phyloP scores from a whole-genome alignment of 345 rosid species.

The Cardiospermum halicacabum region DNA sequence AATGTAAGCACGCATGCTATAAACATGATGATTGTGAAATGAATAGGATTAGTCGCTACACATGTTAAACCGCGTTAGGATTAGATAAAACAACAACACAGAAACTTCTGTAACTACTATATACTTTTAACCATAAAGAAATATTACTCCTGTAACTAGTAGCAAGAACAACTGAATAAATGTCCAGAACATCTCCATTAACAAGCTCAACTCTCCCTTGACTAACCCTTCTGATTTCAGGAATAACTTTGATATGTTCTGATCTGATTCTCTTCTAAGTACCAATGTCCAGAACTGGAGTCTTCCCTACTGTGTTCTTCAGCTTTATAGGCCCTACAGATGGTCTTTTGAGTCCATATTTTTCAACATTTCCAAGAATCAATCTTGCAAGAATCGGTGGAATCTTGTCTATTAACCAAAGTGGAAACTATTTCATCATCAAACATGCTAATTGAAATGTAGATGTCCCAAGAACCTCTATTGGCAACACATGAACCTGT shows the following conservation, averaged over 20 bases:
- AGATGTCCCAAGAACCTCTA: constrained; percentile 72
- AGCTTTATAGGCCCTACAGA: constrained; percentile 55
- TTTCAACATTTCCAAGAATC: constrained; percentile 51
- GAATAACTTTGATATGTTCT: constrained; percentile 64
- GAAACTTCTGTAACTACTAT: too few relatives aligned
- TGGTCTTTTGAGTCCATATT: constrained; percentile 69
- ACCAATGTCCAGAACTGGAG: constrained; percentile 80
- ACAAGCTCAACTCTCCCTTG: constrained; percentile 56
- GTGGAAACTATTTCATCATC: constrained; percentile 63
- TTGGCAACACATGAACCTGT: constrained; percentile 90
- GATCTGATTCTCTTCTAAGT: constrained; percentile 62
- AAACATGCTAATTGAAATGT: constrained; percentile 53
- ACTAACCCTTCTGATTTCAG: constrained; percentile 57
- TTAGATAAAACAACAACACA: too few relatives aligned
- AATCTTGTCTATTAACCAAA: constrained; percentile 70
- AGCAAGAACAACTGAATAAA: constrained; percentile 76
- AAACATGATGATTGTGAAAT: too few relatives aligned
- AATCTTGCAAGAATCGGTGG: constrained; percentile 49
- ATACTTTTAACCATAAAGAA: constrained; percentile 88
- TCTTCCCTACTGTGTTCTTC: constrained; percentile 61
- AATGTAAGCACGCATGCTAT: too few relatives aligned
- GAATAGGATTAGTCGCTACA: too few relatives aligned
- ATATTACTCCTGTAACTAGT: constrained; percentile 94
- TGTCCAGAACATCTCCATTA: constrained; percentile 46
- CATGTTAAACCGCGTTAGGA: too few relatives aligned